These are phyloP conservation scores for Pseudozyma tsukubaensis DNA, from an alignment of 1,284 basidiomycete species.

Conservation along the genomic window DNA sequence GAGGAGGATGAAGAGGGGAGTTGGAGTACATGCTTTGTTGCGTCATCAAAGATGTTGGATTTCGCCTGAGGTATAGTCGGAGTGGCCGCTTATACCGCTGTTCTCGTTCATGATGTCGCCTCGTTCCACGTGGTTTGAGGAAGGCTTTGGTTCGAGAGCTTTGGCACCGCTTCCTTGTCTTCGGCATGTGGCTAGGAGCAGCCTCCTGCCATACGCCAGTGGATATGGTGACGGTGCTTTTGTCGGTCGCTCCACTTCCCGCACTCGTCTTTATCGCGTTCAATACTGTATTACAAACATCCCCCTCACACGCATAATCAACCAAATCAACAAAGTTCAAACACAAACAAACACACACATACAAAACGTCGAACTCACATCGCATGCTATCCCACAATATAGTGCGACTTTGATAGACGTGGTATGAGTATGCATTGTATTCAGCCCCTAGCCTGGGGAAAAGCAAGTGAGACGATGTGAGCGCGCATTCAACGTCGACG, in stretches of 20 bases:
- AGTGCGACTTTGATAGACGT: neutral
- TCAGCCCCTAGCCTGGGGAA: neutral
- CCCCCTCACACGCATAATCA: neutral
- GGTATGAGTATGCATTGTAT: neutral
- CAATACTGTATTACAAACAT: constrained; percentile 14
- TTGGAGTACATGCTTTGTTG: too few species aligned
- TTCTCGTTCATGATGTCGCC: neutral
- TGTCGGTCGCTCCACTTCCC: neutral
- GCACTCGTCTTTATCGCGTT: neutral
- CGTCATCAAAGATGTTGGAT: too few species aligned
- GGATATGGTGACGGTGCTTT: neutral
- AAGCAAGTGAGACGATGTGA: neutral
- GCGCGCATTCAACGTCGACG: constrained; percentile 16
- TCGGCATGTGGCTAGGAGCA: too few species aligned
- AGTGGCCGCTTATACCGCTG: constrained; percentile 6
- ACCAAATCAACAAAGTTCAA: neutral
- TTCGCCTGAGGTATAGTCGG: too few species aligned
- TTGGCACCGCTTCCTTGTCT: too few species aligned
- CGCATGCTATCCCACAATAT: too few species aligned
- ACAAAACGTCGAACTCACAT: too few species aligned
- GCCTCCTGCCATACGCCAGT: neutral
- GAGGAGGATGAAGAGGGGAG: too few species aligned
- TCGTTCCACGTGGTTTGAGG: too few species aligned
- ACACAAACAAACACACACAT: neutral
- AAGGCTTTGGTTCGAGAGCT: too few species aligned